Conservation (phyloP, 2,329 filamentous ascomycete genomes). For the Colletotrichum tanaceti region DNA sequence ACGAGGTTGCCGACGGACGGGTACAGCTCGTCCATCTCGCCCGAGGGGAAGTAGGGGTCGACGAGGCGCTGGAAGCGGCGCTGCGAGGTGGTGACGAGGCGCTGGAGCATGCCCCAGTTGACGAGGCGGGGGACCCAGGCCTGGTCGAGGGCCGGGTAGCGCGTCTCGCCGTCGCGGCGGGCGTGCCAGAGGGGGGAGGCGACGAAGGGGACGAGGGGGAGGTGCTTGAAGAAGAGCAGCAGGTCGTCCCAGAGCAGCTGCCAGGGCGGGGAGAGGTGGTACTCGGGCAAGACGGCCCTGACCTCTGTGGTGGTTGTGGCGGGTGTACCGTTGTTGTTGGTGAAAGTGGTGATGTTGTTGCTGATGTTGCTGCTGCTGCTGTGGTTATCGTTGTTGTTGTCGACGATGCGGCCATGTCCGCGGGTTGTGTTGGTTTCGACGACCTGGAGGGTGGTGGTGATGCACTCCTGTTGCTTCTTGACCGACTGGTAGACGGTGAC, state of each 20-base stretch:
- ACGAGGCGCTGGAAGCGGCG: slow-evolving; percentile 4
- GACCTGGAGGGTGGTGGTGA: slow-evolving; percentile 2
- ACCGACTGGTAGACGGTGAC: slow-evolving; percentile 1
- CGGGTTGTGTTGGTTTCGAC: background rate
- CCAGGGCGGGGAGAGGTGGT: slow-evolving; percentile 31
- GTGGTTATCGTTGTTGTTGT: no score
- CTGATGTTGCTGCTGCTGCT: no score
- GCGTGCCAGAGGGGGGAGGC: slow-evolving; percentile 19
- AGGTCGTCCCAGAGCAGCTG: slow-evolving; percentile 27
- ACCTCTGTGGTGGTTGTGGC: background rate
- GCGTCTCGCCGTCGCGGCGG: background rate
- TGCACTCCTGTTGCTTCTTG: background rate
- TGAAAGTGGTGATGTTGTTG: no score
- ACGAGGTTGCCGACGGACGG: slow-evolving; percentile 67
- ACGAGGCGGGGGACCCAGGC: slow-evolving; percentile 3
- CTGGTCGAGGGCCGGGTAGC: background rate
- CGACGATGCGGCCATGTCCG: no score
- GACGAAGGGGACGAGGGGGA: slow-evolving; percentile 4
- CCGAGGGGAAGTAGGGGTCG: slow-evolving; percentile 54
- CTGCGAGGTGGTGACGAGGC: background rate
- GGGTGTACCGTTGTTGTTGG: no score
- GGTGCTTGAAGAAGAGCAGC: slow-evolving; percentile 22
- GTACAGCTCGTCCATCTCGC: slow-evolving; percentile 72
- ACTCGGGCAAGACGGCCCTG: slow-evolving; percentile 18
- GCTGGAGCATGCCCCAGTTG: background rate